phyloP scores from a whole-genome alignment of 176 grass and related monocot species.

The Panicum miliaceum region DNA sequence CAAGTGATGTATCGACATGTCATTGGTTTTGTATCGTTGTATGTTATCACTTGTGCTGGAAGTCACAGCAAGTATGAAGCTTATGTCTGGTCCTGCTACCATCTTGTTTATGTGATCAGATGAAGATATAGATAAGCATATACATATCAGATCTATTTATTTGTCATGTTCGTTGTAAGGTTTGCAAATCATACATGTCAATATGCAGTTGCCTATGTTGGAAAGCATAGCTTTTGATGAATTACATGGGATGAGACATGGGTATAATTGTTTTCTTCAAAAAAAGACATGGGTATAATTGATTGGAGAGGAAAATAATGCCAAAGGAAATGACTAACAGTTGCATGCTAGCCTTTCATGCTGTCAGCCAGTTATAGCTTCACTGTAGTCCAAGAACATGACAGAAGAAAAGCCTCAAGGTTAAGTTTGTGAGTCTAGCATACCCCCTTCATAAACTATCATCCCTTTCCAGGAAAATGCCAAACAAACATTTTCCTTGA shows the following conservation, averaged over 20 bases:
- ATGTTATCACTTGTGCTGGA: slow-evolving; percentile 19
- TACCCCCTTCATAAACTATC: background rate
- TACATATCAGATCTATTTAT: background rate
- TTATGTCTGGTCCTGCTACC: background rate
- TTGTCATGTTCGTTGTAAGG: background rate
- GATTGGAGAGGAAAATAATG: background rate
- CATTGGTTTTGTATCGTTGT: background rate
- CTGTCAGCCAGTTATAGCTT: too few species aligned
- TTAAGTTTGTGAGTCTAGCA: slow-evolving; percentile 29
- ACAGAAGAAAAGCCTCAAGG: slow-evolving; percentile 53
- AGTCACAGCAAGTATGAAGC: background rate
- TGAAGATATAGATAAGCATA: slow-evolving; percentile 11
- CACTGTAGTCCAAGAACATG: too few species aligned
- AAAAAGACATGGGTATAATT: background rate
- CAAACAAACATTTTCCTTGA: background rate
- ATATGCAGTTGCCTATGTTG: background rate
- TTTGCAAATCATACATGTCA: background rate
- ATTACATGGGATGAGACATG: background rate
- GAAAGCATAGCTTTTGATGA: background rate
- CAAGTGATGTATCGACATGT: slow-evolving; percentile 34
- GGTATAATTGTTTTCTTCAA: too few species aligned
- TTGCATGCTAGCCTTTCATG: too few species aligned
- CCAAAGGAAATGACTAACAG: background rate
- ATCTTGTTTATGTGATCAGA: background rate
- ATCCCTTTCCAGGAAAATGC: background rate